Conservation (phyloP, 768 basidiomycete genomes). For the Agrocybe pediades region DNA sequence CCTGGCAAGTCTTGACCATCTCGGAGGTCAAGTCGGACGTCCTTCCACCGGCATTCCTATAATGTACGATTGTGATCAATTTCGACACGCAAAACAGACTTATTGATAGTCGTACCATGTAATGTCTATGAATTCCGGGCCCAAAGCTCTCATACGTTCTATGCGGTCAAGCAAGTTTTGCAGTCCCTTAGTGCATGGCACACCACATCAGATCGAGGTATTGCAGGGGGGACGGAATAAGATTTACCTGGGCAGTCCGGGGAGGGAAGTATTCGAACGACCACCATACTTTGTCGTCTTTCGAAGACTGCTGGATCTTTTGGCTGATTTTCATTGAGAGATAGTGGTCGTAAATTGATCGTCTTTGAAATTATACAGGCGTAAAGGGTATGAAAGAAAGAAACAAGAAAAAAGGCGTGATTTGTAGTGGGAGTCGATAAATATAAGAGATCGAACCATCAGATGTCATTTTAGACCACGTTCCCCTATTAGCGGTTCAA, state of each 20-base stretch:
- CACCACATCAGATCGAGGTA: neutral
- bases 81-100: neutral
- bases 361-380: conserved; percentile 20
- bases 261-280: conserved; percentile 99
- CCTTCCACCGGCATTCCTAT: conserved; percentile 94
- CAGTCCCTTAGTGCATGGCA: conserved; percentile 56
- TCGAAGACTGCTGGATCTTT: conserved; percentile 85
- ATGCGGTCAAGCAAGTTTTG: conserved; percentile 98
- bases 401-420: conserved; percentile 10
- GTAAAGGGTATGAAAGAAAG: conserved; percentile 20
- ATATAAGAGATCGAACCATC: conserved; percentile 31
- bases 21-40: conserved; percentile 94
- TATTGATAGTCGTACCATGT: conserved; percentile 67
- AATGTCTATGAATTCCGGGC: conserved; percentile 98
- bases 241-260: conserved; percentile 83
- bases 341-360: conserved; percentile 15
- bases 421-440: conserved; percentile 10
- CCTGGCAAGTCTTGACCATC: conserved; percentile 93
- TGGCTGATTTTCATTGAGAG: conserved; percentile 88
- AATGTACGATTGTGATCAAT: conserved; percentile 4
- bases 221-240: neutral
- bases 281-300: conserved; percentile 93
- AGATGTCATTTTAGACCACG: conserved; percentile 27
- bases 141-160: conserved; percentile 93
- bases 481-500: conserved; percentile 12